Percentiles rank a stretch among this genome's conserved stretches.
phyloP scores from a whole-genome alignment of 192 early-diverging fungal genomes.

The Rhizoclosmatium sp. region DNA sequence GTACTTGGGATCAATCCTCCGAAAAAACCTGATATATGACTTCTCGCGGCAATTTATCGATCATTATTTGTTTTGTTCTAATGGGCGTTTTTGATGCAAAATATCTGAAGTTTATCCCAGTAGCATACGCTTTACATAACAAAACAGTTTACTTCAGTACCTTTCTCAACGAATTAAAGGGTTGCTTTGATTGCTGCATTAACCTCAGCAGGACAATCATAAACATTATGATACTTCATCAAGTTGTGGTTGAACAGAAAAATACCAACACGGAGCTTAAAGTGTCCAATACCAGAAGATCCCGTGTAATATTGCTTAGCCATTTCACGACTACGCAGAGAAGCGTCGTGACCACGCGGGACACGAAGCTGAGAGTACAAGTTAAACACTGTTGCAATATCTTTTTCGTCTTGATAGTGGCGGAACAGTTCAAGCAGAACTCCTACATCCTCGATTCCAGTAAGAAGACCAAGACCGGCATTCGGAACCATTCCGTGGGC shows the following conservation, averaged over 20 bases:
- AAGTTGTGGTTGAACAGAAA: not conserved
- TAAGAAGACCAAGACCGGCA: conserved; percentile 36
- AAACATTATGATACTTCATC: not conserved
- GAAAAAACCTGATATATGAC: no score
- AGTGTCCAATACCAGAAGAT: not conserved
- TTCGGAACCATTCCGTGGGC: conserved; percentile 44
- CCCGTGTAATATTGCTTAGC: conserved; percentile 9
- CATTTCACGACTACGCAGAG: not conserved
- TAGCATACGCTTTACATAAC: not conserved
- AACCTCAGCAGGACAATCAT: not conserved
- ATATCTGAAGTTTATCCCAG: not conserved
- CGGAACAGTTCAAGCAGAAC: conserved; percentile 26
- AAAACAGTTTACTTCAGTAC: not conserved
- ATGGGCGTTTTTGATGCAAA: no score
- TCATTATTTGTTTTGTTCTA: no score
- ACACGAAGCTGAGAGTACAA: conserved; percentile 13
- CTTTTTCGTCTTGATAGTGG: not conserved
- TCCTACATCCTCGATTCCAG: conserved; percentile 42
- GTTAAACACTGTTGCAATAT: not conserved
- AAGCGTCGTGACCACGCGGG: not conserved
- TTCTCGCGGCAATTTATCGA: no score
- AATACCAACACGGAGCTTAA: not conserved
- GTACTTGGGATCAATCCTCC: no score
- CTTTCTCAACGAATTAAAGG: not conserved
- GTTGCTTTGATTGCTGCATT: not conserved